phyloP scores from a whole-genome alignment of 2,329 filamentous ascomycete genomes.

The Stachybotrys chlorohalonatus region DNA sequence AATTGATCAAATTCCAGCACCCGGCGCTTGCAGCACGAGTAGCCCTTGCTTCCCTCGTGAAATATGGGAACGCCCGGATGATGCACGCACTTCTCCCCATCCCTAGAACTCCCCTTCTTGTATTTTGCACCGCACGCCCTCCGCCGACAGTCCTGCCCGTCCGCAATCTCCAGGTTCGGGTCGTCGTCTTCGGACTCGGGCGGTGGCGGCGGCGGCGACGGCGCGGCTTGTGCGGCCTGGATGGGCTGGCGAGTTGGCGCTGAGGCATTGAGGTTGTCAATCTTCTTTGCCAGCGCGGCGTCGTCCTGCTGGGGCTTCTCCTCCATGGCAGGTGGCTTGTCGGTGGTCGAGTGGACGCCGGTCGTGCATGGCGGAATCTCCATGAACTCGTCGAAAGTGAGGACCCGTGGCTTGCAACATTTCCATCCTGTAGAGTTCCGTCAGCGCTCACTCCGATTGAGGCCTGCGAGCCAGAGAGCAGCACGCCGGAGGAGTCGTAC shows the following conservation, averaged over 20 bases:
- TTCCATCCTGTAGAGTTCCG: slow-evolving; percentile 66
- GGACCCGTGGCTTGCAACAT: slow-evolving; percentile 93
- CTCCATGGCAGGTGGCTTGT: slow-evolving; percentile 54
- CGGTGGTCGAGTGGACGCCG: slow-evolving; percentile 85
- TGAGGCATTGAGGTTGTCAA: slow-evolving; percentile 45
- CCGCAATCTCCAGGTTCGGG: slow-evolving; percentile 60
- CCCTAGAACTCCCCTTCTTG: slow-evolving; percentile 47
- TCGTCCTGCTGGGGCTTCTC: slow-evolving; percentile 42
- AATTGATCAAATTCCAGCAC: slow-evolving; percentile 98
- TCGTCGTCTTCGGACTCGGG: slow-evolving; percentile 87
- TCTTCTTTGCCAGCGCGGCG: slow-evolving; percentile 30
- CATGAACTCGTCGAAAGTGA: slow-evolving; percentile 98
- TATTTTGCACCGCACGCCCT: slow-evolving; percentile 64
- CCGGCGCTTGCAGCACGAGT: slow-evolving; percentile 89
- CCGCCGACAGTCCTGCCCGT: slow-evolving; percentile 68
- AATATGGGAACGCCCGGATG: slow-evolving; percentile 90
- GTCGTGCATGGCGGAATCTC: slow-evolving; percentile 84
- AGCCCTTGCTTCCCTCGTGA: slow-evolving; percentile 97
- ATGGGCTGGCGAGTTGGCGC: slow-evolving; percentile 29
- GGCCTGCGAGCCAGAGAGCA: not conserved
- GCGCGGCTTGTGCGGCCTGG: slow-evolving; percentile 34
- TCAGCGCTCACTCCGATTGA: slow-evolving; percentile 3
- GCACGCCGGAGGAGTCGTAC: slow-evolving; percentile 35
- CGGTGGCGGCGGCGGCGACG: slow-evolving; percentile 48
- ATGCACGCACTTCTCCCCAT: slow-evolving; percentile 71